Evolutionary conservation across 2,329 filamentous ascomycete genomes (phyloP), one percentile per base, ranked within the genome.

Genomic region (Aspergillus sp.): DNA sequence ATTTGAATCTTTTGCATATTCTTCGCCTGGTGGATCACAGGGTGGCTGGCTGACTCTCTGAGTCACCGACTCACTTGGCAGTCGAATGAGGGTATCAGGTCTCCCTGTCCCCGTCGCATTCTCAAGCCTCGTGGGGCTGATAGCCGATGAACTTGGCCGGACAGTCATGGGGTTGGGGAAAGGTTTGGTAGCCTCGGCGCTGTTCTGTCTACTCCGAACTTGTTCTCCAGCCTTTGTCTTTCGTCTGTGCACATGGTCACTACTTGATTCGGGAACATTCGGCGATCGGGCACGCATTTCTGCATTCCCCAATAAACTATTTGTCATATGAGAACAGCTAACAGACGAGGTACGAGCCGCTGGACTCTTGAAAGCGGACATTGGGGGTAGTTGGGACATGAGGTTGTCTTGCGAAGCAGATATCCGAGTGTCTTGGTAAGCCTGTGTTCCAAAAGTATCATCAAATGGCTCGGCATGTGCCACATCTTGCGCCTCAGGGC

Each of bases 381-480:
- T 23, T 19, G 56, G 23, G 25, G 65, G 57, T 17, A 63, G 21
- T 36, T 73, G 71, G 7, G 70, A 71, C 36, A 64, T 59, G n/a
- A 72, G 61, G 23, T 23, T 28, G 30, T 61, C 52, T 55, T 72
- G 65, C 17, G 64, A 62, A 23, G 17, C 55, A 58, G 58, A 23
- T 19, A 48, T 30, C 38, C 36, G 39, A 39, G 54, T 39, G 17
- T 8, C 19, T n/a, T 60, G 63, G 56, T 59, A 59, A 25, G 63
- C 58, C 50, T 70, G 68, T 8, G 61, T 66, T 6, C 49, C 43
- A 21, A 57, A 39, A 9, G 50, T 55, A 8, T 59, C 52, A 32
- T 69, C 59, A 28, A 54, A 13, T 30, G 23, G 19, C 9, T 30
- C 38, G 5, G 13, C 30, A 30, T n/a, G 25, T 28, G 12, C 23